phyloP scores from a whole-genome alignment of 2,329 filamentous ascomycete genomes.

The Hirsutella minnesotensis region DNA sequence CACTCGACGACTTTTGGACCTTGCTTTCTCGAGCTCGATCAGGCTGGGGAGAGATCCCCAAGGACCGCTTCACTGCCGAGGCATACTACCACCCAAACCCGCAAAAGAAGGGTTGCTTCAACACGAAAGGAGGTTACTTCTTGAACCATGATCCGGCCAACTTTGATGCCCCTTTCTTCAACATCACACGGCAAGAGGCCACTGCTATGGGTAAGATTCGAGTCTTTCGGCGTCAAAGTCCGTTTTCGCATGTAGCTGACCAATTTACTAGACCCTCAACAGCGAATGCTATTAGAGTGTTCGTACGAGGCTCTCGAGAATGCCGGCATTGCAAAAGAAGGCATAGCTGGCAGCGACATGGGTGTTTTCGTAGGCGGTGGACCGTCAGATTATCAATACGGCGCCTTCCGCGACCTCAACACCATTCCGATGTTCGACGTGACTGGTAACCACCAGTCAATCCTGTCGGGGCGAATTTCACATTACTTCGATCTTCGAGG shows the following conservation, averaged over 20 bases:
- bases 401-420: conserved; percentile 29
- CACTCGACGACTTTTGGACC: conserved; percentile 31
- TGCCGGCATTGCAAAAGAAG: conserved; percentile 35
- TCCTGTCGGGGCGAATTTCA: conserved; percentile 42
- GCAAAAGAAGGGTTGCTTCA: conserved; percentile 27
- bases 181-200: conserved; percentile 37
- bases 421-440: conserved; percentile 40
- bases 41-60: conserved; percentile 28
- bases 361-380: conserved; percentile 38
- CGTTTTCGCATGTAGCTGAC: too few relatives aligned
- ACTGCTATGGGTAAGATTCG: conserved; percentile 27
- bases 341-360: conserved; percentile 33
- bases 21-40: conserved; percentile 26
- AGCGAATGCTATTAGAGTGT: conserved; percentile 39
- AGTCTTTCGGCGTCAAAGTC: neutral
- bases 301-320: conserved; percentile 43
- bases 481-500: conserved; percentile 44
- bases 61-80: conserved; percentile 33
- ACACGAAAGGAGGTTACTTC: conserved; percentile 25
- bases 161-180: conserved; percentile 42
- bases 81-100: conserved; percentile 30
- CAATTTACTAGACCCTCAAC: conserved; percentile 32
- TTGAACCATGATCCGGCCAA: conserved; percentile 31
- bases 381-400: conserved; percentile 35
- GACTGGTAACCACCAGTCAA: conserved; percentile 36